Percentiles rank a stretch among this genome's conserved stretches.
These are phyloP conservation scores for Lupinus albus DNA, from an alignment of 306 rosid species.

Conservation along the genomic window DNA sequence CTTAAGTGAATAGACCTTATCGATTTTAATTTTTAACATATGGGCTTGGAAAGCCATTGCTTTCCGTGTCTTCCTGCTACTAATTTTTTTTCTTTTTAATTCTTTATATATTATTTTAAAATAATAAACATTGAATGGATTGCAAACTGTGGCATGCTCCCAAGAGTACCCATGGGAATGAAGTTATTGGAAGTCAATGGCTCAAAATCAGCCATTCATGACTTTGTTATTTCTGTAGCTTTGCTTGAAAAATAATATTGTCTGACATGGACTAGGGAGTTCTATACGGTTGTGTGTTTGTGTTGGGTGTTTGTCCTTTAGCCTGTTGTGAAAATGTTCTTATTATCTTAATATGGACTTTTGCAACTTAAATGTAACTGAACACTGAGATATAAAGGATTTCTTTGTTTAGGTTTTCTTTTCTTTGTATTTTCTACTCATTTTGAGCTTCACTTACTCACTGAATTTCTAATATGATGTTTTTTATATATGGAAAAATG, in stretches of 20 bases:
- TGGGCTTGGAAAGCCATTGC: slow-evolving; percentile 24
- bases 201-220: neutral
- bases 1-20: slow-evolving; percentile 17
- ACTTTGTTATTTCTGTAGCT: slow-evolving; percentile 3
- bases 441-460: slow-evolving; percentile 15
- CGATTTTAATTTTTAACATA: slow-evolving; percentile 15
- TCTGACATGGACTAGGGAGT: slow-evolving; percentile 3
- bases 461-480: slow-evolving; percentile 29
- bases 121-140: slow-evolving; percentile 4
- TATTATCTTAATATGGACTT: slow-evolving; percentile 6
- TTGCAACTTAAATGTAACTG: slow-evolving; percentile 12
- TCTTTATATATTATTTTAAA: slow-evolving; percentile 7
- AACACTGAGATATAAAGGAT: neutral
- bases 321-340: slow-evolving; percentile 13
- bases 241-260: slow-evolving; percentile 26
- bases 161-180: neutral
- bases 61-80: neutral
- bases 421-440: slow-evolving; percentile 1
- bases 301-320: neutral
- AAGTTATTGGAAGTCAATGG: slow-evolving; percentile 8
- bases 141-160: slow-evolving; percentile 7
- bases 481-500: slow-evolving; percentile 17
- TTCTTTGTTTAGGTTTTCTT: slow-evolving; percentile 6
- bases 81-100: slow-evolving; percentile 17
- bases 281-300: slow-evolving; percentile 4